Percentiles rank a stretch among this genome's conserved stretches.
These are phyloP conservation scores for Spongospora subterranea DNA, from an alignment of 208 protist species.

Conservation along the genomic window DNA sequence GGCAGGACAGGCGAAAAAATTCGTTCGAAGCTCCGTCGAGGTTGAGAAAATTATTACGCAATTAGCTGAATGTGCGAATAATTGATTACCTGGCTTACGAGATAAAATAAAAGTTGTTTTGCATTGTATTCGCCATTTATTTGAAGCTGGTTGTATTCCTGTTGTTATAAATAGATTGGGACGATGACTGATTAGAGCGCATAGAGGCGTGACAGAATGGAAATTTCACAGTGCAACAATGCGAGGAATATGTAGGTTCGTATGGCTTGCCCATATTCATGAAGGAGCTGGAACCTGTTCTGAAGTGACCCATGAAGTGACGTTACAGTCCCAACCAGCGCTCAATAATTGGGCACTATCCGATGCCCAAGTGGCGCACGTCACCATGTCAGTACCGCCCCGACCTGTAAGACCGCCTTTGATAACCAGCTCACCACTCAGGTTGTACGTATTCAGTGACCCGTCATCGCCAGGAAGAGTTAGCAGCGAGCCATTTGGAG, in stretches of 20 bases:
- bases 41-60: neutral
- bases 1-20: constrained; percentile 43
- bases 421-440: constrained; percentile 47
- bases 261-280: too few relatives aligned
- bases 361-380: neutral
- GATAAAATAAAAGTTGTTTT: too few relatives aligned
- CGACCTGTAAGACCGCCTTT: neutral
- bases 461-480: constrained; percentile 32
- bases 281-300: too few relatives aligned
- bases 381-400: neutral
- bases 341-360: neutral
- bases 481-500: constrained; percentile 39
- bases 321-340: constrained; percentile 4
- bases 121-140: too few relatives aligned
- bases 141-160: too few relatives aligned
- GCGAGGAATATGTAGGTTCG: too few relatives aligned
- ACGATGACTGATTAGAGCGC: too few relatives aligned
- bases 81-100: too few relatives aligned
- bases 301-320: neutral
- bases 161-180: too few relatives aligned
- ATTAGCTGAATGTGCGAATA: neutral
- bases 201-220: too few relatives aligned
- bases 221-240: too few relatives aligned
- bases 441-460: constrained; percentile 15
- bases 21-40: constrained; percentile 35